Percentiles rank a stretch among this genome's conserved stretches.
Conservation (phyloP, 1,284 basidiomycete species). For the Cerioporus squamosus region DNA sequence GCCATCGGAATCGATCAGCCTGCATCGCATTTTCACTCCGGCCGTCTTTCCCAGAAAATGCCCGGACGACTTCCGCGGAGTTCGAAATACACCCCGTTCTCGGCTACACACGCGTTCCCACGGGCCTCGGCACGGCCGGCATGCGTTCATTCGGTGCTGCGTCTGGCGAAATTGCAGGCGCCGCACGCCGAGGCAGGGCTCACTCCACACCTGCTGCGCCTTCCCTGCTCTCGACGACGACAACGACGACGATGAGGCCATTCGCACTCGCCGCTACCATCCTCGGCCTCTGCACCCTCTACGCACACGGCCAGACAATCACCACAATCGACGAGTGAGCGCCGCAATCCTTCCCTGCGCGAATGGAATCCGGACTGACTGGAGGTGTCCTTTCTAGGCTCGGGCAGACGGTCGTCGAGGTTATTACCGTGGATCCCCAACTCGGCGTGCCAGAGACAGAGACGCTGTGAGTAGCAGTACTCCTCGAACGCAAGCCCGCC, state of each 20-base stretch:
- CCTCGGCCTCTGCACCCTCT: conserved; percentile 35
- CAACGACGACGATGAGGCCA: conserved; percentile 15
- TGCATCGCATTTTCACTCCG: conserved; percentile 42
- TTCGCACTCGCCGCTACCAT: conserved; percentile 12
- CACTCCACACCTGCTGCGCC: conserved; percentile 2
- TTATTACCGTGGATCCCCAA: conserved; percentile 47
- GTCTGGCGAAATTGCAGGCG: not conserved
- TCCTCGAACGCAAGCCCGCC: not conserved
- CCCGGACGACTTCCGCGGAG: conserved; percentile 7
- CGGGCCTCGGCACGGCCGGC: conserved; percentile 16
- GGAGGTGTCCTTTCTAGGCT: conserved; percentile 40
- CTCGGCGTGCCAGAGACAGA: conserved; percentile 47
- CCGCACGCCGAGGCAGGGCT: not conserved
- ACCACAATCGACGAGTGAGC: conserved; percentile 51
- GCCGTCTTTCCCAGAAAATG: conserved; percentile 1
- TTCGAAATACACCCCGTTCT: conserved; percentile 2
- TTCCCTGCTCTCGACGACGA: not conserved
- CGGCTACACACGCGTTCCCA: conserved; percentile 8
- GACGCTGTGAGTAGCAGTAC: conserved; percentile 45
- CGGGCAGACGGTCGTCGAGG: conserved; percentile 59
- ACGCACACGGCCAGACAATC: conserved; percentile 48
- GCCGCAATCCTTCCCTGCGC: no score
- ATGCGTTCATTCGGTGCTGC: conserved; percentile 15
- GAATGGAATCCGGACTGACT: no score
- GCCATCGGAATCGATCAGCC: conserved; percentile 24